phyloP scores from a whole-genome alignment of 2,329 filamentous ascomycete species.

The Neonectria coccinea region DNA sequence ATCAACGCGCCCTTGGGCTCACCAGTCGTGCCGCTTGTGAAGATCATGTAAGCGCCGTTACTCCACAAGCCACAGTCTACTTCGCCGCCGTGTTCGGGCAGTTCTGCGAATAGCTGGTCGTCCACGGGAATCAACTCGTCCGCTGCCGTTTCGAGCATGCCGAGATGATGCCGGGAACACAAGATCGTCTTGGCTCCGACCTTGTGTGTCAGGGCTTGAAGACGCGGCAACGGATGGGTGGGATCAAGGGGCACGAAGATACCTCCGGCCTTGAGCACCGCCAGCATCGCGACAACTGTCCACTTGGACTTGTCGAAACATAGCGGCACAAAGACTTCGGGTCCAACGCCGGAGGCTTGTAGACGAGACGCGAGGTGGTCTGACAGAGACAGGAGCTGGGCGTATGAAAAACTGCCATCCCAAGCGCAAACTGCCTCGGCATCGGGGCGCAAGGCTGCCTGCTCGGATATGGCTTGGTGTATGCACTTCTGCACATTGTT shows the following conservation, averaged over 20 bases:
- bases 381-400: constrained; percentile 54
- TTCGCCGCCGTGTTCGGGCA: constrained; percentile 2
- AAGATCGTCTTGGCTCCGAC: constrained; percentile 34
- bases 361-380: constrained; percentile 49
- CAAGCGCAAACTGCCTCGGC: constrained; percentile 56
- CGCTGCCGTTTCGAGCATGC: constrained; percentile 27
- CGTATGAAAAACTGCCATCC: constrained; percentile 58
- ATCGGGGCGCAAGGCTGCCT: constrained; percentile 49
- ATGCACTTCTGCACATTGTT: constrained; percentile 53
- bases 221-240: constrained; percentile 34
- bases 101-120: constrained; percentile 25
- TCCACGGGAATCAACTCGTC: constrained; percentile 35
- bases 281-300: constrained; percentile 45
- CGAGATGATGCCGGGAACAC: constrained; percentile 38
- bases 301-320: constrained; percentile 49
- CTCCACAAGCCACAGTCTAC: constrained; percentile 24
- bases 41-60: constrained; percentile 41
- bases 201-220: constrained; percentile 31
- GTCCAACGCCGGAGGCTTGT: constrained; percentile 37
- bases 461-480: constrained; percentile 56
- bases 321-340: constrained; percentile 44
- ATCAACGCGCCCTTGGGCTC: constrained; percentile 40
- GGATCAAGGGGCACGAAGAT: constrained; percentile 42
- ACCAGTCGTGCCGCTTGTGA: constrained; percentile 36
- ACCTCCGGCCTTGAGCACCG: constrained; percentile 43